Evolutionary conservation across 305 asterid species (phyloP).

Genomic region (Fraxinus albicans): DNA sequence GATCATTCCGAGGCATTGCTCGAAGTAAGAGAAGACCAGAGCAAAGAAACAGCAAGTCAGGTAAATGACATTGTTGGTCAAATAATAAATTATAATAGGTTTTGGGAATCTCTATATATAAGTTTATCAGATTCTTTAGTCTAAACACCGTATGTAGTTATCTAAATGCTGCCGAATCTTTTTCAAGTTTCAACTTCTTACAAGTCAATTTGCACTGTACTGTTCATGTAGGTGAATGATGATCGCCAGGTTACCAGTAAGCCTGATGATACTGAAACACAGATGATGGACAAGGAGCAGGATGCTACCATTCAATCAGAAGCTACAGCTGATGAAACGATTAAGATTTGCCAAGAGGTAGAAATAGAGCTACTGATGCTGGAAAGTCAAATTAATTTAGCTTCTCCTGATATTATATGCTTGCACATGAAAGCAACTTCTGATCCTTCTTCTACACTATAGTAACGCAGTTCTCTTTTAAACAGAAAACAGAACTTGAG

Average conservation of each 20-base stretch:
- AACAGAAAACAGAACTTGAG: constrained; percentile 25
- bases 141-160: neutral
- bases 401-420: neutral
- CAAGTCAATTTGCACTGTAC: neutral
- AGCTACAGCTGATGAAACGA: constrained; percentile 21
- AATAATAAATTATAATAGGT: neutral
- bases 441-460: neutral
- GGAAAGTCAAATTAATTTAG: neutral
- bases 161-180: neutral
- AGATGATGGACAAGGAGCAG: constrained; percentile 16
- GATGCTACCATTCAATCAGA: constrained; percentile 10
- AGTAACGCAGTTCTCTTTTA: neutral
- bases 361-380: neutral
- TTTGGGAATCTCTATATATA: neutral
- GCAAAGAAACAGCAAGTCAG: constrained; percentile 22
- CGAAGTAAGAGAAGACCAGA: constrained; percentile 17
- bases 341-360: constrained; percentile 15
- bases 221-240: constrained; percentile 13
- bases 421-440: neutral
- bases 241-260: neutral
- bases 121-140: neutral
- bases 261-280: constrained; percentile 18
- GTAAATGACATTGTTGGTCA: constrained; percentile 19
- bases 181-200: neutral
- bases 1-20: constrained; percentile 15